phyloP scores from a whole-genome alignment of 1,139 yeast species.

The Candida frijolesensis region DNA sequence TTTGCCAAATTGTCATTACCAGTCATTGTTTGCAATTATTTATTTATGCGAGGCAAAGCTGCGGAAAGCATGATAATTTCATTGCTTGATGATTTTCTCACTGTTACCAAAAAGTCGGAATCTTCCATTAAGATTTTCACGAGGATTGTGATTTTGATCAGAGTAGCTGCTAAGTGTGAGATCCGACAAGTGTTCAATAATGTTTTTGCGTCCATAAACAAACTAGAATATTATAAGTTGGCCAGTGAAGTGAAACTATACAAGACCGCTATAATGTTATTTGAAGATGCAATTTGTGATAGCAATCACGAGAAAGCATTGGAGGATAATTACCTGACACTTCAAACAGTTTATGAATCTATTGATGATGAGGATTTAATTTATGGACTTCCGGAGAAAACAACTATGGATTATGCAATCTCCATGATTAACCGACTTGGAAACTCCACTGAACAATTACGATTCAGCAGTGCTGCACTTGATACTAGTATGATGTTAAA shows the following conservation, averaged over 20 bases:
- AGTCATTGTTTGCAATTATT: conserved; percentile 24
- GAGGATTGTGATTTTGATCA: conserved; percentile 40
- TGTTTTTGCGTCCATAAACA: conserved; percentile 38
- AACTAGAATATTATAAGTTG: conserved; percentile 29
- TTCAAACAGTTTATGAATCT: conserved; percentile 41
- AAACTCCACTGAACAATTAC: conserved; percentile 43
- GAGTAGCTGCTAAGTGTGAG: conserved; percentile 42
- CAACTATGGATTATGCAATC: conserved; percentile 55
- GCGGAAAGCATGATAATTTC: conserved; percentile 15
- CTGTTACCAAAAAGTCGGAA: conserved; percentile 11
- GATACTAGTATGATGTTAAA: conserved; percentile 44
- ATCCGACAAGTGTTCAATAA: conserved; percentile 31
- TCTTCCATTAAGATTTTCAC: conserved; percentile 33
- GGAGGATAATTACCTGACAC: conserved; percentile 13
- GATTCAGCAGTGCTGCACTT: conserved; percentile 57
- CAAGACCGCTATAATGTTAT: conserved; percentile 53
- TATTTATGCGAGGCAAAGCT: conserved; percentile 18
- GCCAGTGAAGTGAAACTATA: conserved; percentile 40
- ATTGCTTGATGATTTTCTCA: conserved; percentile 17
- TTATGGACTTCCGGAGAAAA: conserved; percentile 62
- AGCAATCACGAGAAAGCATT: conserved; percentile 3
- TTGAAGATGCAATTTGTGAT: conserved; percentile 47
- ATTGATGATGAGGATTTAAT: conserved; percentile 64
- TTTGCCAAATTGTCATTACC: conserved; percentile 30
- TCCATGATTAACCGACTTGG: conserved; percentile 38